Conservation (phyloP, 78 protist genomes). For the Dictyostelium discoideum region dicty_2.7 NC_007088.5:7140001-7140500, state of each 20-base stretch:
- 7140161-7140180: constrained; percentile 2
- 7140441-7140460: background rate
- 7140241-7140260: background rate
- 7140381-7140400: background rate
- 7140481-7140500: background rate
- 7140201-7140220: background rate
- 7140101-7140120: background rate
- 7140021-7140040: no score
- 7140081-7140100: background rate
- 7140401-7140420: background rate
- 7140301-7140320: background rate
- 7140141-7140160: background rate
- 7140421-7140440: background rate
- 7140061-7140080: background rate
- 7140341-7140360: background rate
- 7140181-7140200: background rate
- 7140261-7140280: background rate
- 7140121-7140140: background rate
- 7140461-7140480: background rate
- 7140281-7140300: background rate
- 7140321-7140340: background rate
- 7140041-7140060: background rate
- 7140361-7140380: background rate
- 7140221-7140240: background rate
- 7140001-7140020: no score